Base-by-base conservation (phyloP, 2,329 filamentous ascomycete species). In the Pyrenophora seminiperda region DNA sequence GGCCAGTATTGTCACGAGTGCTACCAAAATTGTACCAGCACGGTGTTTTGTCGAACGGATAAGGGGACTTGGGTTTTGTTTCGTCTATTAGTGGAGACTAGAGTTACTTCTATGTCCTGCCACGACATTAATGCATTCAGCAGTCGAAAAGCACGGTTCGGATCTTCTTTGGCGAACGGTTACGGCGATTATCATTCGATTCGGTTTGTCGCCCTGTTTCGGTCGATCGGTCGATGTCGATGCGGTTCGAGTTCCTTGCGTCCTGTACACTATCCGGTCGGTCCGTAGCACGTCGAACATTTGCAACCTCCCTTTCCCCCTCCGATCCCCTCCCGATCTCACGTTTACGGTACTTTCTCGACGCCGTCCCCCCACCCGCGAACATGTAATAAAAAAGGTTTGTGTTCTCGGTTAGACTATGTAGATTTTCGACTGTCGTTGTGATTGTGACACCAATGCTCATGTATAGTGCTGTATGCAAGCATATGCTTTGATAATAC, bases 221-320 rank as follows among this genome's bases (percentile, higher is more conserved):
- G 63, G 57, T 66, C 68, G 63, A 58, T 69, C 67, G 63, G 62
- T 69, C 66, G 63, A 53, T 61, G 49, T 58, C 67, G 65, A 65
- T 63, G 50, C 66, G 65, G 58, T 68, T 58, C 62, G 60, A 63
- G 54, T 58, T 55, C 56, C 56, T 60, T 56, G 39, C 49, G 40
- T 58, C 59, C 56, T 72, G 68, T 72, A 71, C 67, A 69, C 67
- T 72, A 71, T 65, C 59, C 67, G 69, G 63, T 60, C 67, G 67
- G 68, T 61, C 58, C 58, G 59, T 71, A 66, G 64, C 59, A 65
- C 63, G 53, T 62, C 64, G 64, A 68, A 64, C 54, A 47, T 54
- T 59, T 58, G 45, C 49, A 56, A 54, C 53, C 54, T 47, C 52
- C 41, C 51, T 39, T 49, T 51, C 50, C 39, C 50, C 51, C 49